These are phyloP conservation scores for Zygoascus flipseniorum DNA, from an alignment of 805 yeast species.

Conservation along the genomic window DNA sequence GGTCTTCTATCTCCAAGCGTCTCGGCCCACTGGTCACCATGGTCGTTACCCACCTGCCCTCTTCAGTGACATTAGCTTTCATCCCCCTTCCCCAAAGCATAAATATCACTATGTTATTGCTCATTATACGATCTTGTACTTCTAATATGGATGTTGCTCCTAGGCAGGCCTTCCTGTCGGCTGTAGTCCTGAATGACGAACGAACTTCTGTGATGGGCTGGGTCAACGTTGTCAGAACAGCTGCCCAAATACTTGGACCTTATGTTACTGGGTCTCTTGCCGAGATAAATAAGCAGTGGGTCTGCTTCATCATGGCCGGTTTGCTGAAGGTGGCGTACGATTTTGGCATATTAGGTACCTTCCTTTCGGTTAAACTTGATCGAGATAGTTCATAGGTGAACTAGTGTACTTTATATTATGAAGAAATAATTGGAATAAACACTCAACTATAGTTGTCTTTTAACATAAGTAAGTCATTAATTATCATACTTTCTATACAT, in stretches of 20 bases:
- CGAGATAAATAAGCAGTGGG: constrained; percentile 25
- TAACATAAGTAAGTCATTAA: no score
- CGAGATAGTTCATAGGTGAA: background rate
- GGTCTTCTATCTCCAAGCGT: constrained; percentile 36
- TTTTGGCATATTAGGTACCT: constrained; percentile 22
- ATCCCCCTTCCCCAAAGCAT: constrained; percentile 41
- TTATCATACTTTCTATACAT: constrained; percentile 7
- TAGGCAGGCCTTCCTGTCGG: constrained; percentile 67
- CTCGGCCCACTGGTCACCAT: constrained; percentile 76
- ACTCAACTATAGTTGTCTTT: no score
- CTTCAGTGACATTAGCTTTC: constrained; percentile 50
- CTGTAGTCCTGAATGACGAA: constrained; percentile 55
- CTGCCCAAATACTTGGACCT: constrained; percentile 76
- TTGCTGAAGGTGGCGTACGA: constrained; percentile 28
- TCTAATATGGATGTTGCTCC: constrained; percentile 86
- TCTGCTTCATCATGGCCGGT: constrained; percentile 30
- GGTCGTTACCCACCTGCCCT: constrained; percentile 65
- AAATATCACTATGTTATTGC: constrained; percentile 39
- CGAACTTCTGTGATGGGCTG: constrained; percentile 74
- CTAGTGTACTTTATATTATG: background rate
- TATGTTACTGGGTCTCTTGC: constrained; percentile 67
- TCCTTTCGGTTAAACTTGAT: background rate
- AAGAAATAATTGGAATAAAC: no score
- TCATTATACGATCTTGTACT: constrained; percentile 51
- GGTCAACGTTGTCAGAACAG: constrained; percentile 76